Evolutionary conservation across 1,284 basidiomycete species (phyloP), one percentile per base, ranked within the genome.

Genomic region (Garcileccinum viscosum): DNA sequence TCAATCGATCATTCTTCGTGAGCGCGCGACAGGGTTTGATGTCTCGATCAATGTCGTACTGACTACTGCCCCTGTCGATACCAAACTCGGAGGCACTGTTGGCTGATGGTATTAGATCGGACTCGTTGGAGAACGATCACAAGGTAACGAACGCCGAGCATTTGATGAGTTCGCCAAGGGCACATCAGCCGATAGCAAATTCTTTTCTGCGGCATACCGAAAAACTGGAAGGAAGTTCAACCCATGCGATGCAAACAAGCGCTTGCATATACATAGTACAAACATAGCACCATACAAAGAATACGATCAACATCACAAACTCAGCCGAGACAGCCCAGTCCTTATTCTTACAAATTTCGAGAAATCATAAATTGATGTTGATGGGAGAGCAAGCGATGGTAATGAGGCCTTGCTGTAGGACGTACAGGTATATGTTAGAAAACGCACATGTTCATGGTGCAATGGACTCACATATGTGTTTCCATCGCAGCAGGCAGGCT

Each of bases 401-500:
- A 32, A 73, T 56, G 17, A 66, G 27, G 30, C 73, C 72, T 12
- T 19, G 53, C n/a, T 24, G 40, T 4, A 35, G 24, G 17, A 7
- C 5, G 22, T 42, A 24, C 56, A 37, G 42, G 33, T 30, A 32
- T 2, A 4, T 1, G 1, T 62, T 47, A 70, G 50, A 58, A 17
- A 38, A 58, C 15, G 17, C 4, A 9, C 22, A 30, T 42, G 47
- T 4, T 5, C 35, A 24, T 0, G 24, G 38, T 19, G 24, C 27
- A 2, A 56, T 56, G 4, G 27, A 73, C 76, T 68, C 30, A 77
- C 76, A 6, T 66, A 69, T 3, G 4, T 42, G 30, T 73, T 40
- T 3, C 67, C 68, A n/a, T 47, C 66, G 56, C 75, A 76, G 63
- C 73, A 76, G 24, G 67, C 69, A 11, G 73, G 66, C 59, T 77